Conservation (phyloP, 2,329 filamentous ascomycete genomes). For the Sarocladium oryzae region DNA sequence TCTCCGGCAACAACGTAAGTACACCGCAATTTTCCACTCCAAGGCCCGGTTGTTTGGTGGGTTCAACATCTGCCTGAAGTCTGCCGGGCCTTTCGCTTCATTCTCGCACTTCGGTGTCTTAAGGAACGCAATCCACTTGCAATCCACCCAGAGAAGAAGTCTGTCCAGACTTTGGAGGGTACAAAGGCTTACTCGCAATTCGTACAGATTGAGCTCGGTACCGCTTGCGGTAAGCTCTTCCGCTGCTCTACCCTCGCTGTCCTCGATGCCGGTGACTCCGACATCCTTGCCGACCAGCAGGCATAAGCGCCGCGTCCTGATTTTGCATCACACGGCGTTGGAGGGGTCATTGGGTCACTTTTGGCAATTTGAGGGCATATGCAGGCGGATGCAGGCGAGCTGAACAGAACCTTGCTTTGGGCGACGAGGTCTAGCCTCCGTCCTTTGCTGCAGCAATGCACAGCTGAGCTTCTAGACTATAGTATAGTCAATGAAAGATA, state of each 20-base stretch:
- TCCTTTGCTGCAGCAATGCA: not conserved
- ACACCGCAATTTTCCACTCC: slow-evolving; percentile 19
- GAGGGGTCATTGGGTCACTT: slow-evolving; percentile 28
- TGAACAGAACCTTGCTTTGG: slow-evolving; percentile 18
- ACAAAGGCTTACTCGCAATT: slow-evolving; percentile 50
- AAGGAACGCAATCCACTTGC: slow-evolving; percentile 9
- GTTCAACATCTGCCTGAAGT: slow-evolving; percentile 4
- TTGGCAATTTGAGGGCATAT: slow-evolving; percentile 28
- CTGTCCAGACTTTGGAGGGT: slow-evolving; percentile 84
- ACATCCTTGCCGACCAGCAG: slow-evolving; percentile 57
- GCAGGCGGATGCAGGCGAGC: slow-evolving; percentile 25
- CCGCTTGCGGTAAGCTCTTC: slow-evolving; percentile 98
- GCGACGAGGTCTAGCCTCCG: not conserved
- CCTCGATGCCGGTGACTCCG: slow-evolving; percentile 95
- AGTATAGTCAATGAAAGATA: slow-evolving; percentile 10
- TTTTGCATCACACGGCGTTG: slow-evolving; percentile 36
- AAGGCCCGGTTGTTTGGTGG: slow-evolving; percentile 10
- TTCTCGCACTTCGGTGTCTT: slow-evolving; percentile 6
- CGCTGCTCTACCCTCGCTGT: slow-evolving; percentile 96
- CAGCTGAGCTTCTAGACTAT: slow-evolving; percentile 21
- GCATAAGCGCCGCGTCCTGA: slow-evolving; percentile 38
- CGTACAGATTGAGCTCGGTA: slow-evolving; percentile 90
- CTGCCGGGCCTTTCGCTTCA: not conserved
- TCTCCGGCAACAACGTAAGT: slow-evolving; percentile 98
- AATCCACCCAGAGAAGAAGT: slow-evolving; percentile 82